These are phyloP conservation scores for Populus tomentosa DNA, from an alignment of 441 rosid species.

Conservation along the genomic window DNA sequence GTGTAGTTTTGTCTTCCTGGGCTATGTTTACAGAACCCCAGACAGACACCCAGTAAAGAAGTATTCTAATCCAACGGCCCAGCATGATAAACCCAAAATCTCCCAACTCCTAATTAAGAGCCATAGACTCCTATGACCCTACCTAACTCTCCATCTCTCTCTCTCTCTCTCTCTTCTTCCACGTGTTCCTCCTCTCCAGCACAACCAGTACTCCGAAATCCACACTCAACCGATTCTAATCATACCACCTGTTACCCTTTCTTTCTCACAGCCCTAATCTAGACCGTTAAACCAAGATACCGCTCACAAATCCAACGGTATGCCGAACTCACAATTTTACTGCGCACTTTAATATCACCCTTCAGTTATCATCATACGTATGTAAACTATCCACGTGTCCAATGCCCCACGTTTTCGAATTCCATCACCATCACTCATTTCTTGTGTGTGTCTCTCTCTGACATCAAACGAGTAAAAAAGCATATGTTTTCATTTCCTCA, in stretches of 20 bases:
- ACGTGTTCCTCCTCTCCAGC: slow-evolving; percentile 11
- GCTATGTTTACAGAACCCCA: no score
- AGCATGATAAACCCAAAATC: not conserved
- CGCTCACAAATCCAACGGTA: not conserved
- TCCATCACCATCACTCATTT: slow-evolving; percentile 21
- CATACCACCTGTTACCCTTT: not conserved
- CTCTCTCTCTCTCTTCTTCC: no score
- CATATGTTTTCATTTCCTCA: slow-evolving; percentile 9
- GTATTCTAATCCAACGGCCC: slow-evolving; percentile 12
- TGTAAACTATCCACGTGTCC: slow-evolving; percentile 26
- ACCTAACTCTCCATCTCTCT: not conserved
- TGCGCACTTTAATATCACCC: not conserved
- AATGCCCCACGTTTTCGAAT: slow-evolving; percentile 19
- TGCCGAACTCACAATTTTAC: not conserved
- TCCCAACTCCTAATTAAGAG: slow-evolving; percentile 1
- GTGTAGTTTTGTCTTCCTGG: no score
- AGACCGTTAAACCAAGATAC: not conserved
- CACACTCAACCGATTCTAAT: not conserved
- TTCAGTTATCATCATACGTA: slow-evolving; percentile 6
- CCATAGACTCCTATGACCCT: slow-evolving; percentile 5
- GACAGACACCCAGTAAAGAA: not conserved
- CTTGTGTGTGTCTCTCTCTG: slow-evolving; percentile 20
- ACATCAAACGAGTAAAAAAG: not conserved
- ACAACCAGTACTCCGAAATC: not conserved
- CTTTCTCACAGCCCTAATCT: slow-evolving; percentile 11